Percentiles rank a stretch among this genome's conserved stretches.
Conservation (phyloP, 805 yeast genomes). For the Nakazawaea wyomingensis region DNA sequence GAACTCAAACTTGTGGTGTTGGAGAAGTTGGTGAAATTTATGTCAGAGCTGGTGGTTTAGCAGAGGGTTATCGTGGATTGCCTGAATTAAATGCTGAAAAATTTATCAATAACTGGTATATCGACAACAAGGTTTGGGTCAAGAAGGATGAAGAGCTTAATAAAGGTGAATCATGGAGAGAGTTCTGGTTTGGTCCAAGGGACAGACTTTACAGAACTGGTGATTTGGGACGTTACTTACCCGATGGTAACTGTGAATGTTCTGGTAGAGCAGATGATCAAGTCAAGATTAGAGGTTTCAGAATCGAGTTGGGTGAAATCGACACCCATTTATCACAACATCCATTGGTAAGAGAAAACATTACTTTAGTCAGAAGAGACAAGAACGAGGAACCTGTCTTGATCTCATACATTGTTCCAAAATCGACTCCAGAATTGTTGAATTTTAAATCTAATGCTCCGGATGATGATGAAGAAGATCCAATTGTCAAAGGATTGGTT, state of each 20-base stretch:
- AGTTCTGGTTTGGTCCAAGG: slow-evolving; percentile 88
- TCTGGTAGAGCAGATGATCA: slow-evolving; percentile 99
- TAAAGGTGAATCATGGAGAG: slow-evolving; percentile 60
- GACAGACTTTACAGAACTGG: slow-evolving; percentile 97
- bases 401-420: slow-evolving; percentile 88
- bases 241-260: slow-evolving; percentile 97
- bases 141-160: slow-evolving; percentile 43
- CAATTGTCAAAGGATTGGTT: slow-evolving; percentile 74
- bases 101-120: slow-evolving; percentile 90
- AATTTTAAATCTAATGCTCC: slow-evolving; percentile 47
- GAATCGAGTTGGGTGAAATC: slow-evolving; percentile 97
- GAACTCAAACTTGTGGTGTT: slow-evolving; percentile 90
- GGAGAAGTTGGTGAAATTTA: slow-evolving; percentile 99
- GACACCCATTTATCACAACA: slow-evolving; percentile 96
- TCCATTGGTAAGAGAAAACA: slow-evolving; percentile 85
- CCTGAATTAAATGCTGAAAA: slow-evolving; percentile 86
- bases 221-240: slow-evolving; percentile 92
- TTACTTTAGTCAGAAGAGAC: slow-evolving; percentile 88
- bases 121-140: slow-evolving; percentile 58
- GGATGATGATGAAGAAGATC: slow-evolving; percentile 46
- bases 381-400: slow-evolving; percentile 89
- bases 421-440: slow-evolving; percentile 38
- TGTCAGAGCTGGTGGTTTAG: slow-evolving; percentile 96
- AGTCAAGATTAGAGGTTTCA: slow-evolving; percentile 96
- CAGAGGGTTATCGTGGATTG: slow-evolving; percentile 91